phyloP scores from a whole-genome alignment of 257 asterid species.

The Fraxinus anomala region DNA sequence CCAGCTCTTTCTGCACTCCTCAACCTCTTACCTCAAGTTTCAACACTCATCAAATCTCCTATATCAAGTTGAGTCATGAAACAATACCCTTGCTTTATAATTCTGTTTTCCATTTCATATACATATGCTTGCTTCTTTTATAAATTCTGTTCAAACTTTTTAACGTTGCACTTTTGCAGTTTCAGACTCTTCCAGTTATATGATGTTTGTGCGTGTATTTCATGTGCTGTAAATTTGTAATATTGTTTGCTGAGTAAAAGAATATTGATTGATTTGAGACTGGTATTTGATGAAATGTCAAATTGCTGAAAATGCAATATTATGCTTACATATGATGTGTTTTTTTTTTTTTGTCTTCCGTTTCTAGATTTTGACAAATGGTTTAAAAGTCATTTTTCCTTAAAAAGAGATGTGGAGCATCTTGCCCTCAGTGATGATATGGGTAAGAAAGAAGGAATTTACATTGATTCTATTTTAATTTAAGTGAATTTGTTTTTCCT shows the following conservation, averaged over 20 bases:
- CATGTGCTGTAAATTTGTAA: neutral
- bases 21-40: conserved; percentile 66
- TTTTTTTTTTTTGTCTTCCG: no score
- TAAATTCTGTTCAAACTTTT: no score
- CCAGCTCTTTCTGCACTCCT: conserved; percentile 84
- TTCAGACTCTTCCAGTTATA: no score
- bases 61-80: conserved; percentile 66
- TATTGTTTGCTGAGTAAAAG: conserved; percentile 9
- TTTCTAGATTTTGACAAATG: neutral
- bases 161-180: no score
- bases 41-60: conserved; percentile 93
- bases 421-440: no score
- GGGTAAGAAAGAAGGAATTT: neutral
- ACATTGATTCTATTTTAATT: neutral
- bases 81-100: neutral
- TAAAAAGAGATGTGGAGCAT: no score
- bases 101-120: no score
- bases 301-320: neutral
- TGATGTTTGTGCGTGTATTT: conserved; percentile 12
- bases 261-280: conserved; percentile 11
- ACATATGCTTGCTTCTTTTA: no score
- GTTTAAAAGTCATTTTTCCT: neutral
- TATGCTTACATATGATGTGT: neutral
- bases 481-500: no score
- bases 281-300: conserved; percentile 35